Evolutionary conservation across 345 rosid genomes (phyloP), one percentile per base, ranked within the genome.

Genomic region (Citrus cavaleriei): DNA sequence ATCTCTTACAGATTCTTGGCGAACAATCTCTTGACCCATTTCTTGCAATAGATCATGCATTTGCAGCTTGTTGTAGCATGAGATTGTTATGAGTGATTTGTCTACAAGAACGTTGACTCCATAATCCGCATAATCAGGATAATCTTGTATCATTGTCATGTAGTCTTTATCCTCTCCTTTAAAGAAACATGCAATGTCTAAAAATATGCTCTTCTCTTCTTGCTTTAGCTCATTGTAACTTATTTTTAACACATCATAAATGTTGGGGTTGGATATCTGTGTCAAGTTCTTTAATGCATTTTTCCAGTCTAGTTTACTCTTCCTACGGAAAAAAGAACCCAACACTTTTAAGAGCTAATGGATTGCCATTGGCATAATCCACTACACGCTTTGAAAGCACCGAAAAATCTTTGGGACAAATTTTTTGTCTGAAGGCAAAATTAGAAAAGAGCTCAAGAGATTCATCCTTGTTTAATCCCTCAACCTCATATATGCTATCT

Each of bases 11-110:
- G 75, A 0, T 59, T 83, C 82, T 59, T 73, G 65, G 0, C 35
- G 86, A 77, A 84, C 75, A 72, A 86, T 82, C 18, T 84, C 81
- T 25, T 73, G 55, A 7, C 85, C 87, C 90, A 88, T 82, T 5
- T 83, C 86, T 78, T 82, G 87, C 35, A 88, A 65, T 81, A 84
- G 77, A 79, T 86, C 82, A 72, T 88, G 87, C 86, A 88, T 83
- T 30, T 80, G 65, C 0, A 84, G 70, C n/a, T 73, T 61, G 6
- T 82, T 70, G 14, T 3, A 1, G 2, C 70, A n/a, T 22, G 61
- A 57, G 2, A 57, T 57, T 21, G 24, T 57, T 22, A 57, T 6
- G 24, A 57, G 61, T 6, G 61, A 57, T 21, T 19, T 57, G 7
- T 57, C 61, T 1, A 57, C 4, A 2, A 57, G n/a, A 21, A 55